A percentile compares a stretch with the other conserved stretches of the same genome.
phyloP scores from a whole-genome alignment of 2,329 filamentous ascomycete species.

The Nigrograna mackinnonii region DNA sequence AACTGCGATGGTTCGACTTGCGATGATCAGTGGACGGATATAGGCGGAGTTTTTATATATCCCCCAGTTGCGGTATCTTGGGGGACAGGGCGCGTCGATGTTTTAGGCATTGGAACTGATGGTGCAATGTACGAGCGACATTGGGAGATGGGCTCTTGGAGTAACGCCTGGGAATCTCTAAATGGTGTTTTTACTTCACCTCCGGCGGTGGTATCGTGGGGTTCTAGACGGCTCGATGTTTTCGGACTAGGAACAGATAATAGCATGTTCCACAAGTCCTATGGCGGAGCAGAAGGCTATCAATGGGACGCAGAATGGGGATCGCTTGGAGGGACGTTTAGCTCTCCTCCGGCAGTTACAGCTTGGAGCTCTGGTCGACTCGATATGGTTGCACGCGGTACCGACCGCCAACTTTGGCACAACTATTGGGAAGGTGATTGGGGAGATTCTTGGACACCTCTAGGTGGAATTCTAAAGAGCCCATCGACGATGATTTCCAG shows the following conservation, averaged over 20 bases:
- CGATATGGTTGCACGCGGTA: conserved; percentile 6
- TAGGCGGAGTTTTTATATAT: conserved; percentile 1
- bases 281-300: conserved; percentile 15
- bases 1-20: too few species aligned
- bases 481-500: neutral
- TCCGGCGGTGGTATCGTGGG: conserved; percentile 9
- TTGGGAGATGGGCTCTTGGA: conserved; percentile 10
- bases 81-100: neutral
- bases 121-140: conserved; percentile 19
- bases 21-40: too few species aligned
- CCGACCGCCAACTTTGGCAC: neutral
- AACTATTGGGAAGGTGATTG: neutral
- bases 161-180: conserved; percentile 18
- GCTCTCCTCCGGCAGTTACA: conserved; percentile 23
- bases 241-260: conserved; percentile 28
- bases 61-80: conserved; percentile 1
- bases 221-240: conserved; percentile 8
- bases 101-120: neutral
- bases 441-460: neutral
- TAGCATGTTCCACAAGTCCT: conserved; percentile 30
- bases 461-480: neutral
- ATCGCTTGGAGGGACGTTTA: conserved; percentile 24
- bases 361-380: conserved; percentile 22
- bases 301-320: conserved; percentile 19
- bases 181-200: conserved; percentile 5